Evolutionary conservation across 768 basidiomycete genomes (phyloP).

Genomic region (Ramaria sp.): DNA sequence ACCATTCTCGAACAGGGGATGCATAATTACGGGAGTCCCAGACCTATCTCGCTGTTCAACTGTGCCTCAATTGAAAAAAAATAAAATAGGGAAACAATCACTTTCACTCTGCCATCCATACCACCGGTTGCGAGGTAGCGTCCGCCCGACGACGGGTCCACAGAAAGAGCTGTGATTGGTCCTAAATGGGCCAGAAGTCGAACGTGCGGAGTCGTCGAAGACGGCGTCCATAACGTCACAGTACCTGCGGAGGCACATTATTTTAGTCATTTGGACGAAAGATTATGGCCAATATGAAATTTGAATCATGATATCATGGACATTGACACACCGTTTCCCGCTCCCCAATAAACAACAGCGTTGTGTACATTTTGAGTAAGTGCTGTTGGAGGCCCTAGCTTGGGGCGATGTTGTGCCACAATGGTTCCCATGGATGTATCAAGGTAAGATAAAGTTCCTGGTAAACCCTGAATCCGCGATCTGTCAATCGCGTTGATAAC

Average conservation of each 20-base stretch:
- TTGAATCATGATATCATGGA: neutral
- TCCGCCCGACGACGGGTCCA: slow-evolving; percentile 80
- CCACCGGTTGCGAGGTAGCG: slow-evolving; percentile 88
- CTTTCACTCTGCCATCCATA: slow-evolving; percentile 77
- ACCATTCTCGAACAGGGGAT: slow-evolving; percentile 73
- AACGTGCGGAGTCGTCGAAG: slow-evolving; percentile 83
- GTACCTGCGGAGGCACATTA: slow-evolving; percentile 21
- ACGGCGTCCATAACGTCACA: slow-evolving; percentile 96
- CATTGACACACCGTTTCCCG: slow-evolving; percentile 59
- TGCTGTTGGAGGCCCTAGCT: slow-evolving; percentile 71
- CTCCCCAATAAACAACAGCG: slow-evolving; percentile 90
- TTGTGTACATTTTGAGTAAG: slow-evolving; percentile 91
- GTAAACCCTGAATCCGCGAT: slow-evolving; percentile 44
- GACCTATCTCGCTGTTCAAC: neutral
- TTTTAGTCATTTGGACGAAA: neutral
- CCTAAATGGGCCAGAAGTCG: slow-evolving; percentile 87
- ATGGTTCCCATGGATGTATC: slow-evolving; percentile 91
- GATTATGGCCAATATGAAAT: neutral
- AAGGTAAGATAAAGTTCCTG: slow-evolving; percentile 91
- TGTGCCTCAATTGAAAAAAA: neutral
- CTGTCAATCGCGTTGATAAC: neutral
- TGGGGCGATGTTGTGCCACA: slow-evolving; percentile 80
- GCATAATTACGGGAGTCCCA: slow-evolving; percentile 99
- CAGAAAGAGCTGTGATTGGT: slow-evolving; percentile 66
- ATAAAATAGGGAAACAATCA: slow-evolving; percentile 20